Evolutionary conservation across 192 early-diverging fungal species (phyloP).

Genomic region (Coemansia sp.): DNA sequence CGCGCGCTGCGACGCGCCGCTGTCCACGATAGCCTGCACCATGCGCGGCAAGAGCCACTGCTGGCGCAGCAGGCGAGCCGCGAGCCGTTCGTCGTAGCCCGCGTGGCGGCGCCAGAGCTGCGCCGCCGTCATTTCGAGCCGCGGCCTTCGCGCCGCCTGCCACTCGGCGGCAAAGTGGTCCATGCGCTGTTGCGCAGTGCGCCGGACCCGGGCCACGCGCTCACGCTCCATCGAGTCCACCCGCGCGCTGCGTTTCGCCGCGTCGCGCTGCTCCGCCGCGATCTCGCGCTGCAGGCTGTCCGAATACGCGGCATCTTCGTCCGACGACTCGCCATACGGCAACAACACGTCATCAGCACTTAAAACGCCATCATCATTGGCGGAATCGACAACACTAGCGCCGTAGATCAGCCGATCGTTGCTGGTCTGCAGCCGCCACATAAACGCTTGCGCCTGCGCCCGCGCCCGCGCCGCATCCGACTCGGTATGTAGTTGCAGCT

Average conservation of each 20-base stretch:
- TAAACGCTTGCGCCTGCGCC: slow-evolving; percentile 5
- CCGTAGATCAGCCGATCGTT: background rate
- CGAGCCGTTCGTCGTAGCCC: background rate
- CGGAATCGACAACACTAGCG: background rate
- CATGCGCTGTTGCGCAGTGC: slow-evolving; percentile 2
- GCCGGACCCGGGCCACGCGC: slow-evolving; percentile 6
- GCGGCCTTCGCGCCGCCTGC: background rate
- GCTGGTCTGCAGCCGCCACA: background rate
- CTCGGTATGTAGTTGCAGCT: background rate
- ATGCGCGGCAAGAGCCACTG: slow-evolving; percentile 16
- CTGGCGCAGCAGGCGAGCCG: slow-evolving; percentile 1
- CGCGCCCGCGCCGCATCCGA: background rate
- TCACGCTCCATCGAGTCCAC: background rate
- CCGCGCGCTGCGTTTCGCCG: background rate
- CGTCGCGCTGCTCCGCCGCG: slow-evolving; percentile 3
- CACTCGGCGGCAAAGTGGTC: slow-evolving; percentile 16
- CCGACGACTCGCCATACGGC: slow-evolving; percentile 45
- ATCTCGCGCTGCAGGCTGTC: slow-evolving; percentile 25
- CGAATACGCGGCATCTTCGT: slow-evolving; percentile 10
- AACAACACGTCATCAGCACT: slow-evolving; percentile 40
- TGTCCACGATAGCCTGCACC: slow-evolving; percentile 9
- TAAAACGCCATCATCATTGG: background rate
- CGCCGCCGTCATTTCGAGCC: background rate
- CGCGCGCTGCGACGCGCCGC: slow-evolving; percentile 4
- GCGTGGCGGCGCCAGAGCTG: slow-evolving; percentile 15